phyloP scores from a whole-genome alignment of 495 filamentous ascomycete genomes.

The Xylaria venustula region DNA sequence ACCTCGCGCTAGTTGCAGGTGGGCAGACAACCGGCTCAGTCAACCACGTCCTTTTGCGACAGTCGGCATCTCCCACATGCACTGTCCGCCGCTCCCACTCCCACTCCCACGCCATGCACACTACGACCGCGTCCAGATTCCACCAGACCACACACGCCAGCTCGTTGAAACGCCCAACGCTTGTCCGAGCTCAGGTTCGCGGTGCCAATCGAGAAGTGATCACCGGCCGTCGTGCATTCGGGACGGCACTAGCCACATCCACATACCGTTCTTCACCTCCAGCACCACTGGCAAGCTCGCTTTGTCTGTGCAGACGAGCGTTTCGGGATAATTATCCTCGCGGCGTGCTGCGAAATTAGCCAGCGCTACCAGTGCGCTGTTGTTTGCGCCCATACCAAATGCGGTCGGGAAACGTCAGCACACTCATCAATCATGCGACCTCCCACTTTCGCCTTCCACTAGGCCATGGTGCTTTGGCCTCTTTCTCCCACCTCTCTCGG shows the following conservation, averaged over 20 bases:
- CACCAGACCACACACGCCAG: not conserved
- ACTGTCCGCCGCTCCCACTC: not conserved
- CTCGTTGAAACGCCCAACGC: constrained; percentile 6
- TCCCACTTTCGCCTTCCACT: not conserved
- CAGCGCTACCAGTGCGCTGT: not conserved
- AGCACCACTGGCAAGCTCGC: not conserved
- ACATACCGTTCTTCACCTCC: not conserved
- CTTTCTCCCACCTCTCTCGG: too few species aligned
- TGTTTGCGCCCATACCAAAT: not conserved
- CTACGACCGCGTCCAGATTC: not conserved
- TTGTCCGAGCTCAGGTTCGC: constrained; percentile 3
- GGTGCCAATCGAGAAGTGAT: constrained; percentile 1
- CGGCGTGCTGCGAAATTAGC: not conserved
- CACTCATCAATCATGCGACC: not conserved
- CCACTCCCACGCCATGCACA: not conserved
- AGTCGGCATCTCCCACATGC: not conserved
- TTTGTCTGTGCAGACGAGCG: not conserved
- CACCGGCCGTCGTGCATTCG: not conserved
- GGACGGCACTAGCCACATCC: not conserved
- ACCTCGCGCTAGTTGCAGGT: not conserved
- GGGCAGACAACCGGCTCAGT: not conserved
- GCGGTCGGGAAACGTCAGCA: constrained; percentile 3
- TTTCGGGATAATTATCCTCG: constrained; percentile 3
- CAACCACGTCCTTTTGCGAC: not conserved
- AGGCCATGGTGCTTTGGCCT: too few species aligned